A percentile compares a stretch with the other conserved stretches of the same genome.
Evolutionary conservation across 2,329 filamentous ascomycete genomes (phyloP).

Genomic region (Aureobasidium subglaciale): DNA sequence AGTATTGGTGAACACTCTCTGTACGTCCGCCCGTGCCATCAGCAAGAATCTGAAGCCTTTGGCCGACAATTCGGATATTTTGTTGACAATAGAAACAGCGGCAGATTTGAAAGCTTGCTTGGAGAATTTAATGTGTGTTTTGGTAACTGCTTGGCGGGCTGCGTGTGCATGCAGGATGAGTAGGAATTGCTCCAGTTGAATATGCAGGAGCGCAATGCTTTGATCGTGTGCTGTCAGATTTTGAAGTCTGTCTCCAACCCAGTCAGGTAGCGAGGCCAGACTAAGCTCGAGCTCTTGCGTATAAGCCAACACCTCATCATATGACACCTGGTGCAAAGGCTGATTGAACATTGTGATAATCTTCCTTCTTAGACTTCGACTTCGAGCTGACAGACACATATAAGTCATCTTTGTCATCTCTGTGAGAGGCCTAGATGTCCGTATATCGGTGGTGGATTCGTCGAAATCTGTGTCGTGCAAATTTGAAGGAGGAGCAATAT

Average conservation of each 20-base stretch:
- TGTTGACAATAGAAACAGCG: slow-evolving; percentile 5
- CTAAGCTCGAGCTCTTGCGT: slow-evolving; percentile 27
- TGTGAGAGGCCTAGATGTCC: slow-evolving; percentile 17
- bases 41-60: background rate
- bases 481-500: slow-evolving; percentile 44
- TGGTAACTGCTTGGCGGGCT: slow-evolving; percentile 22
- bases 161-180: slow-evolving; percentile 26
- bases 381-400: slow-evolving; percentile 21
- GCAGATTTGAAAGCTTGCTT: slow-evolving; percentile 10
- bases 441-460: slow-evolving; percentile 20
- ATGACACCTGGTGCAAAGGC: slow-evolving; percentile 24
- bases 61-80: background rate
- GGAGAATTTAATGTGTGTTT: slow-evolving; percentile 24
- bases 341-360: slow-evolving; percentile 28
- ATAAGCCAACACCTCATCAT: slow-evolving; percentile 27
- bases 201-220: slow-evolving; percentile 21
- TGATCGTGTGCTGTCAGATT: slow-evolving; percentile 13
- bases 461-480: slow-evolving; percentile 44
- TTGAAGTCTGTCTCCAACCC: slow-evolving; percentile 14
- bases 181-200: slow-evolving; percentile 28
- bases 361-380: slow-evolving; percentile 22
- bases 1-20: background rate
- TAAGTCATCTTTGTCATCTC: slow-evolving; percentile 26
- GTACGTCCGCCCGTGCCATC: background rate
- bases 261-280: slow-evolving; percentile 23